Conservation (phyloP, 2,329 filamentous ascomycete species). For the Colletotrichum cordylinicola region DNA sequence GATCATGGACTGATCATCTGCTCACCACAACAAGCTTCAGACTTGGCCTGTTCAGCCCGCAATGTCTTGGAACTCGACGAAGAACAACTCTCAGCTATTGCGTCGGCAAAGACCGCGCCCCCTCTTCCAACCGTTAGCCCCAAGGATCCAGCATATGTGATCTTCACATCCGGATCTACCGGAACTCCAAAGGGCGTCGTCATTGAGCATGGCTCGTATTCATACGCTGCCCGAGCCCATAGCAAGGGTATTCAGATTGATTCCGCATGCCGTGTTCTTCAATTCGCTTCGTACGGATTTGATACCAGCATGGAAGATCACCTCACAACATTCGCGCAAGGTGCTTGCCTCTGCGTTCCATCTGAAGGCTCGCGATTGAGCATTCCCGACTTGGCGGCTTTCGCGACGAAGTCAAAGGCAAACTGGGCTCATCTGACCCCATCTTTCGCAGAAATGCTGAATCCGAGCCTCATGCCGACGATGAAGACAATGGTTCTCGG, state of each 20-base stretch:
- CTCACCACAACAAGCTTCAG: neutral
- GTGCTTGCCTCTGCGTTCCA: slow-evolving; percentile 67
- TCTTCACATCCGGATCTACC: slow-evolving; percentile 29
- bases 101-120: fast-evolving
- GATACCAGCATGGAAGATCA: slow-evolving; percentile 59
- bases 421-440: slow-evolving; percentile 58
- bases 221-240: slow-evolving; percentile 19
- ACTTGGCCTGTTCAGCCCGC: neutral
- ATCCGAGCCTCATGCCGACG: slow-evolving; percentile 46
- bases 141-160: slow-evolving; percentile 19
- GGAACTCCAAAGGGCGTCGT: slow-evolving; percentile 27
- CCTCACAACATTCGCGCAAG: slow-evolving; percentile 56
- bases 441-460: slow-evolving; percentile 51
- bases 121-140: neutral
- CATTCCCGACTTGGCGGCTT: slow-evolving; percentile 31
- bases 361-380: slow-evolving; percentile 52
- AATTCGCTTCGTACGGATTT: slow-evolving; percentile 59
- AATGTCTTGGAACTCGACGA: neutral
- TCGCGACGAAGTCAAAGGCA: slow-evolving; percentile 27
- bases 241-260: neutral
- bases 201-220: slow-evolving; percentile 16
- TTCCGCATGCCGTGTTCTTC: slow-evolving; percentile 22
- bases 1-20: neutral
- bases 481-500: slow-evolving; percentile 53
- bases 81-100: neutral